phyloP scores from a whole-genome alignment of 805 yeast genomes.

The Cyberlindnera mycetangii region DNA sequence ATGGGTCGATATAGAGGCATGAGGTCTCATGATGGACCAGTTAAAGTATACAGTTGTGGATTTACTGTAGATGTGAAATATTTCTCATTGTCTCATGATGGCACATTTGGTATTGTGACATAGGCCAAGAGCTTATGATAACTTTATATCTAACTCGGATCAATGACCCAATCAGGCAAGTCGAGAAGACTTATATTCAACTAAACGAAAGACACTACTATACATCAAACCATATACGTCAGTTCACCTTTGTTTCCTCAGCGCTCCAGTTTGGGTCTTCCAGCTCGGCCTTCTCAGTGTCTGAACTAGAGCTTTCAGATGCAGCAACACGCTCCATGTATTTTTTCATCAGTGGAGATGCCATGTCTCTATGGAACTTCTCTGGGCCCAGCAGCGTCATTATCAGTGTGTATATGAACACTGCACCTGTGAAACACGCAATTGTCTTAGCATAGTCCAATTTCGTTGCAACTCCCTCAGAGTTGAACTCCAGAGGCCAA shows the following conservation, averaged over 20 bases:
- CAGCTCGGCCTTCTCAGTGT: not conserved
- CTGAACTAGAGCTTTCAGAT: constrained; percentile 8
- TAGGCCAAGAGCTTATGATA: no score
- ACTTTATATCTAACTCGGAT: no score
- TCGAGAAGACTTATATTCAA: no score
- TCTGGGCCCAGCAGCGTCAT: constrained; percentile 58
- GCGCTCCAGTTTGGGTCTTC: not conserved
- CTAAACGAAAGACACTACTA: no score
- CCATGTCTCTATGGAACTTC: constrained; percentile 37
- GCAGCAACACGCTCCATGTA: constrained; percentile 28
- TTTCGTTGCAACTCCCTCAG: constrained; percentile 29
- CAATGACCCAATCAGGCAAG: no score
- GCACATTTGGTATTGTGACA: no score
- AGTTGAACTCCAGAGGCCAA: constrained; percentile 47
- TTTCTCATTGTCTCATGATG: no score
- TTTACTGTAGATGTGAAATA: no score
- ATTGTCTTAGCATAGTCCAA: constrained; percentile 64
- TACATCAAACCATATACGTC: no score
- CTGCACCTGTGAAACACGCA: constrained; percentile 68
- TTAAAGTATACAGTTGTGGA: no score
- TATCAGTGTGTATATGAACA: constrained; percentile 49
- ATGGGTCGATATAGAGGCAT: no score
- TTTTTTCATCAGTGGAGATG: constrained; percentile 30
- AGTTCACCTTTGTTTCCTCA: not conserved
- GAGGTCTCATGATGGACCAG: no score